These are phyloP conservation scores for Escallonia rubra DNA, from an alignment of 129 eudicot genomes.

Conservation along the genomic window DNA sequence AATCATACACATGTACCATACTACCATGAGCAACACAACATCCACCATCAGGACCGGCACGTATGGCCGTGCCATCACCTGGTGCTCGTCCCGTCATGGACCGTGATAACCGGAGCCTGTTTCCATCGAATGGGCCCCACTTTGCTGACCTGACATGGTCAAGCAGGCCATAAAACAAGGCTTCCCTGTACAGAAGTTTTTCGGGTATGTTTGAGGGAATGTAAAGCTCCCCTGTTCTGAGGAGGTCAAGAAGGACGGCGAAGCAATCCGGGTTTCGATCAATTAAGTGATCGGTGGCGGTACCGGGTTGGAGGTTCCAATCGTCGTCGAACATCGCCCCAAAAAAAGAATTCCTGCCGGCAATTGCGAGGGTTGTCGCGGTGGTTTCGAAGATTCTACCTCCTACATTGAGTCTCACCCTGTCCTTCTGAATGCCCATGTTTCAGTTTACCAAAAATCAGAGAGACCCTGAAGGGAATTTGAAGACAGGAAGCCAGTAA, in stretches of 20 bases:
- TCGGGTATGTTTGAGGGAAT: constrained; percentile 64
- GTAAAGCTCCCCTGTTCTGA: constrained; percentile 71
- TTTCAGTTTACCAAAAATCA: constrained; percentile 5
- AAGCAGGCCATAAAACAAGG: constrained; percentile 65
- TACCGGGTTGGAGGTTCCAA: constrained; percentile 56
- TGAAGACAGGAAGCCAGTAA: neutral
- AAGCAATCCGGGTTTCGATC: constrained; percentile 94
- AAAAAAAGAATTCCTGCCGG: constrained; percentile 81
- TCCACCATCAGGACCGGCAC: constrained; percentile 93
- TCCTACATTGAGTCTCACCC: constrained; percentile 82
- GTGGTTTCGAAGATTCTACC: constrained; percentile 93
- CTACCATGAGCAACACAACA: constrained; percentile 95
- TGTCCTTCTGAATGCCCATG: constrained; percentile 76
- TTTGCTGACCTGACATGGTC: constrained; percentile 75
- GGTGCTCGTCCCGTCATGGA: constrained; percentile 70
- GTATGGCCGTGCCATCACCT: constrained; percentile 85
- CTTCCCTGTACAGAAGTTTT: constrained; percentile 67
- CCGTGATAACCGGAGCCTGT: constrained; percentile 49
- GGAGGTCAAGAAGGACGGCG: constrained; percentile 69
- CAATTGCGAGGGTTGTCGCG: constrained; percentile 79
- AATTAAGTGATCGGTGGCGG: constrained; percentile 56
- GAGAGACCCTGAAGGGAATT: constrained; percentile 1
- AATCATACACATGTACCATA: constrained; percentile 89
- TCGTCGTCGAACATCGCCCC: constrained; percentile 89
- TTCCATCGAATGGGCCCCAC: constrained; percentile 87